A percentile compares a stretch with the other conserved stretches of the same genome.
phyloP scores from a whole-genome alignment of 495 filamentous ascomycete genomes.

The Penicillium turbatum region DNA sequence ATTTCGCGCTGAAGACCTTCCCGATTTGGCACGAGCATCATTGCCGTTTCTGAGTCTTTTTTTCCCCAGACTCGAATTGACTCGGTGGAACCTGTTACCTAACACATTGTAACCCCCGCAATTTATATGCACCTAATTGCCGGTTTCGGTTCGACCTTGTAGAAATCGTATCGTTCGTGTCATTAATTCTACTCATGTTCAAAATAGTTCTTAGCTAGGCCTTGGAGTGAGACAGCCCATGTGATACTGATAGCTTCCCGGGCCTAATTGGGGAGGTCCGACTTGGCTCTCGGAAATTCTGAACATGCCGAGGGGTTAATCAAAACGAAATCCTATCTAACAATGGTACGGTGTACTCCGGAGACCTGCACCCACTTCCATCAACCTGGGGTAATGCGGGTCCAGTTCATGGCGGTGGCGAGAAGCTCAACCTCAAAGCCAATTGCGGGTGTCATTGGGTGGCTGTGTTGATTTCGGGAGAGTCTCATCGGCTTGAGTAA shows the following conservation, averaged over 20 bases:
- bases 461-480: background rate
- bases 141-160: background rate
- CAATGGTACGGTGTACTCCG: too few species aligned
- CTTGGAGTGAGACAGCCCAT: conserved; percentile 2
- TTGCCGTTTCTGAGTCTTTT: background rate
- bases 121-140: conserved; percentile 16
- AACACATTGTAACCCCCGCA: conserved; percentile 31
- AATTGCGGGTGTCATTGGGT: background rate
- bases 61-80: conserved; percentile 26
- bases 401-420: background rate
- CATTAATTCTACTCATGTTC: background rate
- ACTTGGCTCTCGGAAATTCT: conserved; percentile 2
- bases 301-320: background rate
- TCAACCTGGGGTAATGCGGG: background rate
- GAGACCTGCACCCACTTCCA: too few species aligned
- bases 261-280: conserved; percentile 1
- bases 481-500: background rate
- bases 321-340: too few species aligned
- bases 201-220: background rate
- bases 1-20: background rate
- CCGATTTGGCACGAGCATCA: background rate
- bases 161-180: background rate
- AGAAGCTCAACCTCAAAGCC: background rate
- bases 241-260: background rate
- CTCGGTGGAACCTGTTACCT: conserved; percentile 37